Base-by-base conservation (phyloP, 345 rosid species). In the Eucalyptus curtisii region DNA sequence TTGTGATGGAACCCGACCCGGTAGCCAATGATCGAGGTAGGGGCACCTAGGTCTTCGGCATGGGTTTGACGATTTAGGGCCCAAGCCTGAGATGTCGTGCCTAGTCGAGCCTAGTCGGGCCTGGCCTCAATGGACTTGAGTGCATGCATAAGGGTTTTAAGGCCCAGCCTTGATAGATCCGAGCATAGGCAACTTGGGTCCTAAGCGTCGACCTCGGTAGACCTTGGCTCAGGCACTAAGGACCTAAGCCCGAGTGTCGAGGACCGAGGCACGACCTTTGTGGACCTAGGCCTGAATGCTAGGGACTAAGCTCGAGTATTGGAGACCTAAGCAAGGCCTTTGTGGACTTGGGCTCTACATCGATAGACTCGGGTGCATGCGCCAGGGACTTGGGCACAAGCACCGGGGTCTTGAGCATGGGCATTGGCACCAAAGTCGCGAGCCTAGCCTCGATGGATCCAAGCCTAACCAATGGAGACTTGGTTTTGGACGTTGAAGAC, bases 1-100 rank as follows among this genome's bases (percentile, higher is more conserved):
- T 24, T 0, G 0, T 24, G 27, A 55, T 20, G 61, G 61, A 55
- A 8, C 61, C 13, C 6, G 1, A 55, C 61, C 1, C 0, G 0
- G 3, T 3, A 10, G 30, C 61, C 4, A 55, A 24, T 24, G 61
- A 55, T 55, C 1, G 12, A 55, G 30, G 61, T 24, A 24, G 27
- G 61, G 61, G 61, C 61, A 55, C 61, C 13, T 55, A 55, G 6
- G 1, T 55, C 61, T 55, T 24, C 0, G 6, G 13, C 30, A 55
- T 0, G 0, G 1, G 27, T 24, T 24, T 55, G 61, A 55, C 22
- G 61, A 27, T 22, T 24, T 24, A 55, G 6, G 27, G 61, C 2
- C 13, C 27, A 55, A 55, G 27, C 61, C 1, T 13, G 27, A 55
- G 61, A 24, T 55, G 59, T 20, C 0, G 3, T 0, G 6, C 61